Conservation (phyloP, 1,139 yeast genomes). For the Nakaseomyces bracarensis region DNA sequence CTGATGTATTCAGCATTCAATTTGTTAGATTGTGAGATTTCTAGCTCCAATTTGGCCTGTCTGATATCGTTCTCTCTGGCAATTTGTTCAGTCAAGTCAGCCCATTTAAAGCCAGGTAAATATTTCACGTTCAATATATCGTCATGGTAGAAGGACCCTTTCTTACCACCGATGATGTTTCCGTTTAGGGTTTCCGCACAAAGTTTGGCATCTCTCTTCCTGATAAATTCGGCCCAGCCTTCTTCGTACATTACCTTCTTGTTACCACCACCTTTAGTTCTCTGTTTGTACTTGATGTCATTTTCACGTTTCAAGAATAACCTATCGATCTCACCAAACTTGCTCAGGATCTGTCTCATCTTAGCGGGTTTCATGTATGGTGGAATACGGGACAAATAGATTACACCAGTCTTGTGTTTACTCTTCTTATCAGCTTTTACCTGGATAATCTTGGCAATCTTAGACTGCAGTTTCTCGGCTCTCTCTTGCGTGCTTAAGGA, state of each 20-base stretch:
- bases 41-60: constrained; percentile 79
- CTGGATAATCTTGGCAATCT: constrained; percentile 14
- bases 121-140: constrained; percentile 88
- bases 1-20: constrained; percentile 74
- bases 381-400: constrained; percentile 82
- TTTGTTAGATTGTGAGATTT: constrained; percentile 80
- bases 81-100: constrained; percentile 86
- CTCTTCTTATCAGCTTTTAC: constrained; percentile 51
- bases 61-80: constrained; percentile 84
- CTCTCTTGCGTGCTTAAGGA: not conserved
- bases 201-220: constrained; percentile 78
- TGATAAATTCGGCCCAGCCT: constrained; percentile 93
- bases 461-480: not conserved
- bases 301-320: constrained; percentile 85
- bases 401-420: constrained; percentile 73
- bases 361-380: constrained; percentile 97
- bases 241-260: constrained; percentile 81
- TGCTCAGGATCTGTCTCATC: constrained; percentile 64
- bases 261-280: constrained; percentile 90
- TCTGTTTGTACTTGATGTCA: constrained; percentile 48
- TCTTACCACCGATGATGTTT: constrained; percentile 83
- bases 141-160: constrained; percentile 87
- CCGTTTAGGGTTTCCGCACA: constrained; percentile 86
- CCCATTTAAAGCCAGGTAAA: constrained; percentile 89
- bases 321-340: constrained; percentile 83